Base-by-base conservation (phyloP, 345 rosid species). In the Excoecaria cochinchinensis region DNA sequence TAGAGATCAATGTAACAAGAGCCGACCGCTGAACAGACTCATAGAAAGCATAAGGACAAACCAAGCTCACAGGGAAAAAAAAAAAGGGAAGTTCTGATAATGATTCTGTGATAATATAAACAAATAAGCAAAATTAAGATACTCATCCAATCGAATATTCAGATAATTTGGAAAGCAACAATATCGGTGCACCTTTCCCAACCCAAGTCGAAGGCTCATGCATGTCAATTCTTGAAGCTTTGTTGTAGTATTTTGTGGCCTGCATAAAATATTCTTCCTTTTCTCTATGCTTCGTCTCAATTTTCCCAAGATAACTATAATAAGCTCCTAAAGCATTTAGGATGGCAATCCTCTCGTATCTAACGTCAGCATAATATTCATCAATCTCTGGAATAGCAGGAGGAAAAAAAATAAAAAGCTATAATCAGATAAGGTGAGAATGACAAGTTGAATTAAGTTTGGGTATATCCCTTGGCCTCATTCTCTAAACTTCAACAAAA, bases 151-250 rank as follows among this genome's bases (percentile, higher is more conserved):
- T 48, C 68, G 14, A 59, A 66, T 53, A 62, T 48, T 67, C 36
- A 14, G 1, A 74, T 51, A 24, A 24, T 42, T 22, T 38, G 46
- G 9, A 70, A n/a, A n/a, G n/a, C 24, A 19, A 56, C 24, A n/a
- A 16, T 16, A 0, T 19, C 39, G 38, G 4, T 17, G 46, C 12
- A 92, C 99, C 99, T 93, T 95, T 95, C 64, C 98, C 98, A 83
- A 95, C 94, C 98, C 99, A 95, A 83, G 98, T 95, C 46, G 94
- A 91, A 81, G 99, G 96, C 81, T 95, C 99, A 56, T 93, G 98
- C 98, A 95, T 88, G 84, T 95, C 97, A 47, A 95, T 95, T 81
- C 98, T 88, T 0, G 99, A 93, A 8, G 98, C 97, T 86, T 88
- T 95, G 79, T 92, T 92, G 80, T 93, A 95, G 75, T 91, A 84